Base-by-base conservation (phyloP, 2,329 filamentous ascomycete species). In the Ophiostoma ulmi region DNA sequence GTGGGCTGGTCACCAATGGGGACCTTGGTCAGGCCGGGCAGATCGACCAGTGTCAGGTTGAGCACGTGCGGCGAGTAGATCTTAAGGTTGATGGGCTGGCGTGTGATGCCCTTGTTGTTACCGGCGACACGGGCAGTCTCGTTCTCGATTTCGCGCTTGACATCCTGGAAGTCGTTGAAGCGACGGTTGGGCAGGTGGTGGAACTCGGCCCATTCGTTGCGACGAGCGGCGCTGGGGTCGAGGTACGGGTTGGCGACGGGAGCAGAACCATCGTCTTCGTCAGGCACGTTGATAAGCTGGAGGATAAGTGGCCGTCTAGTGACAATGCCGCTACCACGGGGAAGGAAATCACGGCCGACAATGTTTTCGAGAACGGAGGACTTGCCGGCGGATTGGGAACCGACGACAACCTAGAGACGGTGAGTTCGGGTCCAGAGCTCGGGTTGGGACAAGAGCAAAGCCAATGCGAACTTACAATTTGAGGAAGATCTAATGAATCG, bases 51-150 rank as follows among this genome's bases (percentile, higher is more conserved):
- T 7, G 95, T 99, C 76, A 99, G 86, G 71, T 96, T 99, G 73
- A 99, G 88, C 79, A 99, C 96, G 78, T 99, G 97, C 70, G 95
- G 95, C 69, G 94, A 98, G 87, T 97, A 98, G 82, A 99, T 97
- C 78, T 95, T 90, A 77, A 99, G 85, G 84, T 98, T 98, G 86
- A 99, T 99, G 68, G 95, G 95, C 41, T 92, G 91, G 35, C 95
- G 92, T 66, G 94, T 98, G 81, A 99, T 99, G 80, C 94, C 95
- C 68, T 91, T 92, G 85, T 99, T 99, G 79, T 90, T 90, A 75
- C 95, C 95, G 75, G 97, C 97, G 85, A 99, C 98, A 76, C 91
- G 90, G 78, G 97, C 94, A 63, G 95, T 99, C 83, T 99, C 95
- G 77, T 92, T 90, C 75, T 94, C 91, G 79, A 99, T 99, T 83